Evolutionary conservation across 2,329 filamentous ascomycete genomes (phyloP).

Genomic region (Chaetomiaceae sp.): DNA sequence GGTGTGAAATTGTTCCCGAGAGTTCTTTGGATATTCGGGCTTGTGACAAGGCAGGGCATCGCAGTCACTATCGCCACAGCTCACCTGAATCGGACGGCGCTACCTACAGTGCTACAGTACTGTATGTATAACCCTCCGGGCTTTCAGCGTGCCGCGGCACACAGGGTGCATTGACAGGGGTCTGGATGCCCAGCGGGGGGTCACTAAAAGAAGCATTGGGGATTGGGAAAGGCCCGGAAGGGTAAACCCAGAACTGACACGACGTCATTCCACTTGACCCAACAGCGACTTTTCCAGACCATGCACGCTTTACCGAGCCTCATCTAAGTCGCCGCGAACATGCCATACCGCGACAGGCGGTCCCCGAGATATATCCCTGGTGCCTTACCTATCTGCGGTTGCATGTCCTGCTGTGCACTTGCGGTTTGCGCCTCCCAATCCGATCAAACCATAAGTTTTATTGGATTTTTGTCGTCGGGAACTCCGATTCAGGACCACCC

Average conservation of each 20-base stretch:
- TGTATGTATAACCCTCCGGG: no score
- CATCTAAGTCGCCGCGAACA: neutral
- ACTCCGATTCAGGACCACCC: no score
- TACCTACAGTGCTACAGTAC: neutral
- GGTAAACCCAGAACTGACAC: no score
- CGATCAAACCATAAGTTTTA: no score
- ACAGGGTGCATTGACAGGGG: neutral
- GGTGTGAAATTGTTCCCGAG: neutral
- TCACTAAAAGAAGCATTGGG: neutral
- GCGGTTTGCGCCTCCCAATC: no score
- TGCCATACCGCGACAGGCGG: neutral
- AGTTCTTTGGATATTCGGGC: neutral
- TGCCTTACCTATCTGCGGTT: neutral
- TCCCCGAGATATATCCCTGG: neutral
- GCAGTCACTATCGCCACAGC: no score
- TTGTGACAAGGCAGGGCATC: no score
- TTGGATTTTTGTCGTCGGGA: no score
- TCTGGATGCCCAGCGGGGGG: no score
- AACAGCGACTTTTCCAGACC: neutral
- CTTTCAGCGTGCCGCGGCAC: neutral
- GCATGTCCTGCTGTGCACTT: neutral
- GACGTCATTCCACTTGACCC: constrained; percentile 16
- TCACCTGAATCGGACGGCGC: neutral
- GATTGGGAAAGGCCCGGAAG: no score
- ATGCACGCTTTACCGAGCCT: neutral